These are phyloP conservation scores for Saprolegnia parasitica DNA, from an alignment of 352 stramenopile genomes.

Conservation along the genomic window DNA sequence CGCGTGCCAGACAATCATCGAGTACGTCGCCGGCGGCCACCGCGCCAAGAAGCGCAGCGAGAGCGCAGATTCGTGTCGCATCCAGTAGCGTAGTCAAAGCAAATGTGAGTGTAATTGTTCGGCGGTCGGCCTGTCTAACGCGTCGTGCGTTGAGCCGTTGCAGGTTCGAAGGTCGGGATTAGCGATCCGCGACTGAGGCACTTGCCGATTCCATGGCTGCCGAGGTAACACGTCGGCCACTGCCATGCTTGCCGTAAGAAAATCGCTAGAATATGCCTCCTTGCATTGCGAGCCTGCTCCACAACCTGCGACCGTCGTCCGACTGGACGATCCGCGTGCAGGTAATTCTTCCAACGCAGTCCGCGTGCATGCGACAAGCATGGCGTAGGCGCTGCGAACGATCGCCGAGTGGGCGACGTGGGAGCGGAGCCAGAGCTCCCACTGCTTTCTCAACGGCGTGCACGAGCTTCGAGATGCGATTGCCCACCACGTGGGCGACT, in stretches of 20 bases:
- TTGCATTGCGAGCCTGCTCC: no score
- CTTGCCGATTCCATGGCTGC: no score
- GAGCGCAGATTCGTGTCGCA: not conserved
- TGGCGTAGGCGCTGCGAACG: constrained; percentile 3
- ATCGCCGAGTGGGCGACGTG: constrained; percentile 9
- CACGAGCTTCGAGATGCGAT: constrained; percentile 17
- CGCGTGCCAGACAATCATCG: not conserved
- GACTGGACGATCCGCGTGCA: constrained; percentile 9
- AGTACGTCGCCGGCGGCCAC: not conserved
- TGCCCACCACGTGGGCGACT: constrained; percentile 13
- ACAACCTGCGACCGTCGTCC: not conserved
- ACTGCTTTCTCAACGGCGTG: constrained; percentile 14
- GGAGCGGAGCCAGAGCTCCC: constrained; percentile 7
- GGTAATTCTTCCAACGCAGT: not conserved
- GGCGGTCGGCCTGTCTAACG: no score
- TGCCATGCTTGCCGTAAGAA: no score
- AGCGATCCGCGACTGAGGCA: no score
- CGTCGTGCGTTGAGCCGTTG: no score
- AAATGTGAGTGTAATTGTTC: not conserved
- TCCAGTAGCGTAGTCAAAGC: not conserved
- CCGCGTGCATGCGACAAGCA: not conserved
- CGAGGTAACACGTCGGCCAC: no score
- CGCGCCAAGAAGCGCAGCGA: not conserved
- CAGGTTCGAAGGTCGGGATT: no score
- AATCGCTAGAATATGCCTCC: no score